Conservation (phyloP, 768 basidiomycete species). For the Tephrocybe sp. region DNA sequence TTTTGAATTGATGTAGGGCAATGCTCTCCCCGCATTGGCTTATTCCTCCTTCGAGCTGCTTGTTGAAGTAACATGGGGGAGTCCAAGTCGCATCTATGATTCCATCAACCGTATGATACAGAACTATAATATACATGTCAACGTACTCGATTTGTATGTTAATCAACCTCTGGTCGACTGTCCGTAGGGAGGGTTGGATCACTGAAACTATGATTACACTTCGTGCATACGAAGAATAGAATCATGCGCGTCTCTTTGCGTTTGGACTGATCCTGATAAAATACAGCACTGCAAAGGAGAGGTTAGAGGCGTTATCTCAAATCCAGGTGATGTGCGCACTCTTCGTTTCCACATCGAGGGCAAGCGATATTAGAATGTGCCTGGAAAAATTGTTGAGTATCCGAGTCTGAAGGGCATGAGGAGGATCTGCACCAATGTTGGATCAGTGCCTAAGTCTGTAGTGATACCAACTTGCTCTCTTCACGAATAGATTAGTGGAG, state of each 20-base stretch:
- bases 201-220: slow-evolving; percentile 72
- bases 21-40: too few relatives aligned
- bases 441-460: slow-evolving; percentile 81
- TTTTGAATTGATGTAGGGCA: too few relatives aligned
- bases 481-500: slow-evolving; percentile 6
- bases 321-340: slow-evolving; percentile 45
- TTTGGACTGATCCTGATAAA: slow-evolving; percentile 97
- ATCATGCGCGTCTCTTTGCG: slow-evolving; percentile 95
- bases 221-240: slow-evolving; percentile 85
- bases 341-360: slow-evolving; percentile 77
- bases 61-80: too few relatives aligned
- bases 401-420: background rate
- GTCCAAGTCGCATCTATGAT: background rate
- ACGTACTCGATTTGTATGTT: slow-evolving; percentile 6
- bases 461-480: slow-evolving; percentile 96
- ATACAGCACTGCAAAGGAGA: slow-evolving; percentile 66
- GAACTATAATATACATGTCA: slow-evolving; percentile 12
- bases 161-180: slow-evolving; percentile 30
- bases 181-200: slow-evolving; percentile 63
- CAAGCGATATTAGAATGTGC: slow-evolving; percentile 84
- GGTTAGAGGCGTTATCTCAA: background rate
- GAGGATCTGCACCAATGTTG: slow-evolving; percentile 65
- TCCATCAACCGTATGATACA: slow-evolving; percentile 7
- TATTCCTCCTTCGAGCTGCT: too few relatives aligned
- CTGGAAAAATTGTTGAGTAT: slow-evolving; percentile 31